A percentile compares a stretch with the other conserved stretches of the same genome.
Conservation (phyloP, 2,329 filamentous ascomycete genomes). For the Arthroderma uncinatum region DNA sequence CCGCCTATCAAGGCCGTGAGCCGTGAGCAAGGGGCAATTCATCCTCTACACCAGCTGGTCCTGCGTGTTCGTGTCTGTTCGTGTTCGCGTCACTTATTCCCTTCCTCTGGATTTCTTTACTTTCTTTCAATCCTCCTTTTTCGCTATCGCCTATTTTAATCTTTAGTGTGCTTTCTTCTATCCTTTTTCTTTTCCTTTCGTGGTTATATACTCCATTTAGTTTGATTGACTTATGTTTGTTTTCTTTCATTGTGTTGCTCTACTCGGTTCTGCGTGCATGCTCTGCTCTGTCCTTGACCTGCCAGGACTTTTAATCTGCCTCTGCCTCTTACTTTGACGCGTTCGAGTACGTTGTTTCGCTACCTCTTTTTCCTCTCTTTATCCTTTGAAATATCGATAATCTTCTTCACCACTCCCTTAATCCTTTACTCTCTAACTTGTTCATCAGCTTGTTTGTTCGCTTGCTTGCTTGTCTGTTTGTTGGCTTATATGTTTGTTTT, state of each 20-base stretch:
- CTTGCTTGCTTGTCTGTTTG: conserved; percentile 1
- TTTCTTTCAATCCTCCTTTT: conserved; percentile 26
- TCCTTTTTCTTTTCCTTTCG: conserved; percentile 17
- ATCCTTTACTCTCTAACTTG: neutral
- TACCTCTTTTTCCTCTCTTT: neutral
- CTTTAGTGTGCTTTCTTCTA: conserved; percentile 17
- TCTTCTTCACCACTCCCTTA: conserved; percentile 1
- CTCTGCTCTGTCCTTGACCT: neutral
- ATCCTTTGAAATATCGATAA: neutral
- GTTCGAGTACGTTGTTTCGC: neutral
- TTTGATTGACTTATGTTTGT: conserved; percentile 25
- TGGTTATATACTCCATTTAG: conserved; percentile 8
- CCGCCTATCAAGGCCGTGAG: conserved; percentile 26
- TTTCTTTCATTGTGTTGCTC: conserved; percentile 23
- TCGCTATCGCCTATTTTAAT: conserved; percentile 6
- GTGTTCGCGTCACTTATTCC: conserved; percentile 15
- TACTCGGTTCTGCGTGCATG: conserved; percentile 23
- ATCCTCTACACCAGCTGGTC: conserved; percentile 36
- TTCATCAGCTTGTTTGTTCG: neutral
- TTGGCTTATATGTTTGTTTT: too few relatives aligned
- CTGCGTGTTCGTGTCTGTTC: conserved; percentile 30
- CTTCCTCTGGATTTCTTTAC: conserved; percentile 9
- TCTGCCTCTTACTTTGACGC: neutral
- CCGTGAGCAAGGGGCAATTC: conserved; percentile 21
- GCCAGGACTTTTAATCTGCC: neutral